These are phyloP conservation scores for Oxalis stricta DNA, from an alignment of 441 rosid genomes.

Conservation along the genomic window DNA sequence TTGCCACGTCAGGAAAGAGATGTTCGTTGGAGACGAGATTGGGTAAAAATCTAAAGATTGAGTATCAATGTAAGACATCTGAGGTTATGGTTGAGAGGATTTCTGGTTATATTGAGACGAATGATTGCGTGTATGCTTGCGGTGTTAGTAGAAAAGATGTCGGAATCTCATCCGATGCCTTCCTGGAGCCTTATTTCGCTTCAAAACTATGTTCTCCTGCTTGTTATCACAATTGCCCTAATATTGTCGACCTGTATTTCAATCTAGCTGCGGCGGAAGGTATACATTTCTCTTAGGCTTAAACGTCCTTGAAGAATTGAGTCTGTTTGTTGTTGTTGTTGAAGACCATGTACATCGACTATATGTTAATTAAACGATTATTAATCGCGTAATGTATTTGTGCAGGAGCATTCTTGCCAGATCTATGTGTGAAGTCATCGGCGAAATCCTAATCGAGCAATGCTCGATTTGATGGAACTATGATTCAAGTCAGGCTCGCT, in stretches of 20 bases:
- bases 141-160: conserved; percentile 69
- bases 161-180: conserved; percentile 84
- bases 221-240: conserved; percentile 68
- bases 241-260: conserved; percentile 85
- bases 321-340: not conserved
- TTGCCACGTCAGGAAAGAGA: conserved; percentile 71
- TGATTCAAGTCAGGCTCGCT: not conserved
- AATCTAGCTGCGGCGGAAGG: conserved; percentile 96
- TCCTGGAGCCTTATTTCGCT: conserved; percentile 67
- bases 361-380: not conserved
- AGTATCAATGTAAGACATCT: conserved; percentile 72
- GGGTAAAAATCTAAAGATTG: conserved; percentile 21
- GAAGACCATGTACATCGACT: too few relatives aligned
- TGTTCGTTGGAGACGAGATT: conserved; percentile 58
- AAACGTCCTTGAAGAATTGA: not conserved
- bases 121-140: conserved; percentile 61
- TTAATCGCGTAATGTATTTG: too few relatives aligned
- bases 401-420: conserved; percentile 81
- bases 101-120: conserved; percentile 60
- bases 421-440: conserved; percentile 46
- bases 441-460: conserved; percentile 49
- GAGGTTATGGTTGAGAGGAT: conserved; percentile 66
- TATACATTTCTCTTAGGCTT: conserved; percentile 5
- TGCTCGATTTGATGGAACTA: conserved; percentile 58
- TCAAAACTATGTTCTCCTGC: conserved; percentile 68